Conservation (phyloP, 768 basidiomycete species). For the Austroboletus eburneus region DNA sequence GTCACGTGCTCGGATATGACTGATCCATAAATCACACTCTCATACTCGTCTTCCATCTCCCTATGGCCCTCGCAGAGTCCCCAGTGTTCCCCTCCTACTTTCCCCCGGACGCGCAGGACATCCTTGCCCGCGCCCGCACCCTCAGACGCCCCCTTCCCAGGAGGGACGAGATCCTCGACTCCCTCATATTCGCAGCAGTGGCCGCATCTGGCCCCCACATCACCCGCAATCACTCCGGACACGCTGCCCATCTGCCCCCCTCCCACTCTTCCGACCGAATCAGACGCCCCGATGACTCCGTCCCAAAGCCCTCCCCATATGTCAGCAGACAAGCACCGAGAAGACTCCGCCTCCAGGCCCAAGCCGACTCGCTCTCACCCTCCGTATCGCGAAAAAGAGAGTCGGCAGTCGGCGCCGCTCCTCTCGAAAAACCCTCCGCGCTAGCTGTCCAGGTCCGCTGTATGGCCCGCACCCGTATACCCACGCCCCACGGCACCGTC, state of each 20-base stretch:
- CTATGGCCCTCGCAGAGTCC: constrained; percentile 30
- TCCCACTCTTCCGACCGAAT: constrained; percentile 40
- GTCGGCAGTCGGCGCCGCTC: constrained; percentile 12
- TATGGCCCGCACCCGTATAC: constrained; percentile 96
- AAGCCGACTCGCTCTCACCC: constrained; percentile 35
- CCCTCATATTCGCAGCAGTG: constrained; percentile 73
- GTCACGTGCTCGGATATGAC: constrained; percentile 6
- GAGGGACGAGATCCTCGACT: constrained; percentile 73
- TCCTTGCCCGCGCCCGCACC: constrained; percentile 54
- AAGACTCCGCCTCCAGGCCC: constrained; percentile 45
- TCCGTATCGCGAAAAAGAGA: constrained; percentile 39
- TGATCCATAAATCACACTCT: not conserved
- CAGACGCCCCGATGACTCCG: constrained; percentile 46
- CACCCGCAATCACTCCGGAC: constrained; percentile 83
- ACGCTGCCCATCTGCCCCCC: constrained; percentile 64
- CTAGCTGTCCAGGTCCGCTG: constrained; percentile 68
- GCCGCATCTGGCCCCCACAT: constrained; percentile 70
- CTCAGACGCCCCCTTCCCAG: constrained; percentile 40
- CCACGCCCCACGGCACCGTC: constrained; percentile 89
- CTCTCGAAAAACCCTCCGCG: constrained; percentile 2
- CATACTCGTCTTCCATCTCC: not conserved
- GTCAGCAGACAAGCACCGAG: constrained; percentile 76
- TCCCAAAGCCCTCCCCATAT: constrained; percentile 55
- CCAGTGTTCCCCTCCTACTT: constrained; percentile 26
- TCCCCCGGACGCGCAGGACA: constrained; percentile 47